Evolutionary conservation across 1,139 yeast genomes (phyloP).

Genomic region (Eremothecium sinecaudum): DNA sequence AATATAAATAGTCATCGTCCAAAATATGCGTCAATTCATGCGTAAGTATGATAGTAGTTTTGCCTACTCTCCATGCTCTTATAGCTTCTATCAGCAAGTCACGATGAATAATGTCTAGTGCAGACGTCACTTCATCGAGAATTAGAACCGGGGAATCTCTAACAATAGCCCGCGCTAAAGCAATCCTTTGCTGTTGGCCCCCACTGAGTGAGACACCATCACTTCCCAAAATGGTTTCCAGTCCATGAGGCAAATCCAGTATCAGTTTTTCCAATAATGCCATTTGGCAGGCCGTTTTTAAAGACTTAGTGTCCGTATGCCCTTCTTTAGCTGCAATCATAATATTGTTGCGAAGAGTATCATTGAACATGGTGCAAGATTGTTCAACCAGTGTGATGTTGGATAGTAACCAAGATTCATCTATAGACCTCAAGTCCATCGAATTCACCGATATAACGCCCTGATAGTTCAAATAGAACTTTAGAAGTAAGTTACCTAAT

Average conservation of each 20-base stretch:
- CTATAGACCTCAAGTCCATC: conserved; percentile 36
- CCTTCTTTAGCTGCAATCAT: conserved; percentile 35
- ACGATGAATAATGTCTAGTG: conserved; percentile 52
- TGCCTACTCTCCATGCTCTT: conserved; percentile 51
- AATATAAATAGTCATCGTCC: conserved; percentile 44
- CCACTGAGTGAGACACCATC: conserved; percentile 60
- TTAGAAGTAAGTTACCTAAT: conserved; percentile 50
- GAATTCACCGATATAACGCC: conserved; percentile 55
- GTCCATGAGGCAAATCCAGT: conserved; percentile 41
- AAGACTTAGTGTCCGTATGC: conserved; percentile 19
- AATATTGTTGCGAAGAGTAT: conserved; percentile 55
- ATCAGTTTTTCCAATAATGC: conserved; percentile 44
- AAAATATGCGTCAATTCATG: conserved; percentile 60
- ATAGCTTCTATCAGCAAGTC: conserved; percentile 40
- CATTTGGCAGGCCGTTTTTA: conserved; percentile 43
- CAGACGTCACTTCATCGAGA: conserved; percentile 79
- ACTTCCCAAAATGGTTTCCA: conserved; percentile 43
- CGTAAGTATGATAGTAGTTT: conserved; percentile 71
- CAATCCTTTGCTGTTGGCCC: conserved; percentile 78
- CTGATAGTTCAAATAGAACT: conserved; percentile 40
- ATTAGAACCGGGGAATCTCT: conserved; percentile 66
- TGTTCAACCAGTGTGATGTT: conserved; percentile 71
- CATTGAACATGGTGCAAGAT: conserved; percentile 53
- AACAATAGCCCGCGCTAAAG: conserved; percentile 71
- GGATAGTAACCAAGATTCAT: conserved; percentile 45